A percentile compares a stretch with the other conserved stretches of the same genome.
These are phyloP conservation scores for Tagetes patula DNA, from an alignment of 129 eudicot genomes.

Conservation along the genomic window DNA sequence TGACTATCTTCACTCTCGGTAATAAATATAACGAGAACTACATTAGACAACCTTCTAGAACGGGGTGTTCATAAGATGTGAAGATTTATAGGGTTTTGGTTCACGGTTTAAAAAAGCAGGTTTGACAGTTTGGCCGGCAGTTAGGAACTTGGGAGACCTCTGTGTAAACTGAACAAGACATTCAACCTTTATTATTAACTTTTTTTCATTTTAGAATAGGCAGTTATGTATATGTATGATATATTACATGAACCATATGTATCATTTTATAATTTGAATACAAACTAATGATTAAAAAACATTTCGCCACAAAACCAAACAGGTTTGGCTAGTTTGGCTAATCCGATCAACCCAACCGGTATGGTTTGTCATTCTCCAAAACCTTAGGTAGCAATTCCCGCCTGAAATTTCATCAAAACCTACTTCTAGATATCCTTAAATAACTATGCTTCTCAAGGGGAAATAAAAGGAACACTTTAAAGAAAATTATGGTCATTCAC, in stretches of 20 bases:
- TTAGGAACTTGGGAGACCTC: neutral
- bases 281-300: no score
- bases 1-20: neutral
- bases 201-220: neutral
- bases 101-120: neutral
- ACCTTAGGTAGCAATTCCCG: neutral
- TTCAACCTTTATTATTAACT: neutral
- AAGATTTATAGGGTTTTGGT: neutral
- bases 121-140: neutral
- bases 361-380: neutral
- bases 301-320: neutral
- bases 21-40: neutral
- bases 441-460: neutral
- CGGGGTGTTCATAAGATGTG: neutral
- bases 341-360: neutral
- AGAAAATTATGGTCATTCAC: conserved; percentile 36
- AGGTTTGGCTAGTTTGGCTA: neutral
- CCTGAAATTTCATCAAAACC: neutral
- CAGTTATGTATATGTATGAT: neutral
- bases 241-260: neutral
- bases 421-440: neutral
- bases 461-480: neutral
- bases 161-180: neutral
- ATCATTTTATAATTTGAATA: neutral
- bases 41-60: neutral